A percentile compares a stretch with the other conserved stretches of the same genome.
phyloP scores from a whole-genome alignment of 2,329 filamentous ascomycete genomes.

The Phialophora macrospora region DNA sequence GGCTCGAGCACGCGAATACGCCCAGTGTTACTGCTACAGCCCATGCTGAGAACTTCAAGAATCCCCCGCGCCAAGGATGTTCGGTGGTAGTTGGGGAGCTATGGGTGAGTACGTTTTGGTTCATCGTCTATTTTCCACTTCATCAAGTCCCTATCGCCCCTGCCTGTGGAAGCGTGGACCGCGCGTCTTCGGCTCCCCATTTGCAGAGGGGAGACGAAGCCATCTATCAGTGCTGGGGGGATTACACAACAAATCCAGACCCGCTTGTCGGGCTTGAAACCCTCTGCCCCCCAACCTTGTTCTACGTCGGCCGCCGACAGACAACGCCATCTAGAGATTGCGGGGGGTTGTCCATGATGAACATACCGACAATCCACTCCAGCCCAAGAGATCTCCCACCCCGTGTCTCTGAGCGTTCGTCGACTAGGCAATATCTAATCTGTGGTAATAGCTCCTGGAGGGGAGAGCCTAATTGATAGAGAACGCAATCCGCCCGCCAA shows the following conservation, averaged over 20 bases:
- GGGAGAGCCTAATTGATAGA: constrained; percentile 40
- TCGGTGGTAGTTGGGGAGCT: constrained; percentile 10
- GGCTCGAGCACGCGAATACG: neutral
- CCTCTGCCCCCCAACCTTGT: neutral
- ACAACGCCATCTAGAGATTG: neutral
- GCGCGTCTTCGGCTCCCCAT: neutral
- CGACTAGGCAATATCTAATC: constrained; percentile 8
- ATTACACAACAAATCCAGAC: neutral
- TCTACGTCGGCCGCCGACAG: neutral
- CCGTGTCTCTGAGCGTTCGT: neutral
- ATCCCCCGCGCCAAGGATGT: neutral
- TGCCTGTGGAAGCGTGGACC: neutral
- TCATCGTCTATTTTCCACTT: neutral
- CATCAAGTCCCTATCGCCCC: neutral
- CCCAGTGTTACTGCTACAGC: neutral
- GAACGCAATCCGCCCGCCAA: constrained; percentile 56
- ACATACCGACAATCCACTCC: neutral
- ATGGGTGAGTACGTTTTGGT: neutral
- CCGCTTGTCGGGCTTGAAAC: neutral
- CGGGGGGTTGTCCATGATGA: neutral
- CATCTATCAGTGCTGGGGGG: neutral
- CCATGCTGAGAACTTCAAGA: neutral
- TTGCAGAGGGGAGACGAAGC: neutral
- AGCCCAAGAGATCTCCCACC: neutral
- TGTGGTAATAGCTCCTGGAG: constrained; percentile 19